A percentile compares a stretch with the other conserved stretches of the same genome.
These are phyloP conservation scores for Aureobasidium sp. DNA, from an alignment of 2,329 filamentous ascomycete species.

Conservation along the genomic window DNA sequence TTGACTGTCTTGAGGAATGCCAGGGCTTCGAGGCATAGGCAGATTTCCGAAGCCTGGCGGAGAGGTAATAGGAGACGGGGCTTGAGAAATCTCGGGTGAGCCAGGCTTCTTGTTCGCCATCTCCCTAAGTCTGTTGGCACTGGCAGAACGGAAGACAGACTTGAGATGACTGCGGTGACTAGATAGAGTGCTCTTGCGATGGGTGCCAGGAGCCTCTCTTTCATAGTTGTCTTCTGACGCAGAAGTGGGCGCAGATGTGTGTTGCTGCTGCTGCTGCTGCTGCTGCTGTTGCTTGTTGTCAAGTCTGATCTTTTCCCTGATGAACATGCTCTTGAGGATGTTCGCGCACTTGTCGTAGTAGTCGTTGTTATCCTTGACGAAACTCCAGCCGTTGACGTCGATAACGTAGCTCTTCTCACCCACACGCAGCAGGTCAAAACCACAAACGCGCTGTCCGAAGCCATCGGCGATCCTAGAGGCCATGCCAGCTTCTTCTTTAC, in stretches of 20 bases:
- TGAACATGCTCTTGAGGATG: conserved; percentile 82
- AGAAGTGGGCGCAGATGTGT: conserved; percentile 18
- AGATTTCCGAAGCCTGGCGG: conserved; percentile 37
- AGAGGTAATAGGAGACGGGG: conserved; percentile 36
- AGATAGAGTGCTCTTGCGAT: conserved; percentile 29
- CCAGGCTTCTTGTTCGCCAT: conserved; percentile 30
- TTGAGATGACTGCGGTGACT: conserved; percentile 44
- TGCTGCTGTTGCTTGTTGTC: conserved; percentile 30
- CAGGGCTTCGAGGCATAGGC: conserved; percentile 11
- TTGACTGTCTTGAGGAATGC: conserved; percentile 20
- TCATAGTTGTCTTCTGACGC: conserved; percentile 21
- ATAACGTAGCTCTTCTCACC: conserved; percentile 92
- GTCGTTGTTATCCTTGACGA: conserved; percentile 98
- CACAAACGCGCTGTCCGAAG: conserved; percentile 92
- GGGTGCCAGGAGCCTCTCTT: conserved; percentile 16
- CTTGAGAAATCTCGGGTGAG: conserved; percentile 40
- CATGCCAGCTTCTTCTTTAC: conserved; percentile 71
- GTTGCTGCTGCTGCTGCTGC: conserved; percentile 8
- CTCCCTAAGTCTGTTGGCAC: conserved; percentile 52
- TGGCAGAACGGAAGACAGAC: conserved; percentile 57
- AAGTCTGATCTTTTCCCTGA: conserved; percentile 65
- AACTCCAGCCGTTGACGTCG: conserved; percentile 99
- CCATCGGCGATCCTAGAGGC: conserved; percentile 83
- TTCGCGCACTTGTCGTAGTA: conserved; percentile 90
- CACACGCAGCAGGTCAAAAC: conserved; percentile 86